Percentiles rank a stretch among this genome's conserved stretches.
Evolutionary conservation across 2,329 filamentous ascomycete genomes (phyloP).

Genomic region (Nemania sp.): DNA sequence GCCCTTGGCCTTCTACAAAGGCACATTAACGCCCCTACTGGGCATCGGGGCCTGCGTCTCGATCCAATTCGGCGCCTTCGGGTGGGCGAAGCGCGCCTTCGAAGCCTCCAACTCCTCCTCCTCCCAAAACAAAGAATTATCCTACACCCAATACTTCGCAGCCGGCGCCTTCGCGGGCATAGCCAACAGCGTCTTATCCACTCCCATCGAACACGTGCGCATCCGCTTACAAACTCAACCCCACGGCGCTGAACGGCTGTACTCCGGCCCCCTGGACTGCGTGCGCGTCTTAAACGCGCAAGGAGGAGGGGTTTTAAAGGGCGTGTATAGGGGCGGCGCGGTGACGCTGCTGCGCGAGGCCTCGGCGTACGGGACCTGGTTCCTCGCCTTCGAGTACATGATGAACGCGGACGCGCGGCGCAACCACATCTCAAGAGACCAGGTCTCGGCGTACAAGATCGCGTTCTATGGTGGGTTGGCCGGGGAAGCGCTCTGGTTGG

Average conservation of each 20-base stretch:
- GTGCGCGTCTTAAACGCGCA: constrained; percentile 75
- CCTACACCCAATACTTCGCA: constrained; percentile 85
- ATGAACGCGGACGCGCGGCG: constrained; percentile 88
- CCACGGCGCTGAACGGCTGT: constrained; percentile 77
- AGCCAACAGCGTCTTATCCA: constrained; percentile 84
- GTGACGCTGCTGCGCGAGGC: constrained; percentile 89
- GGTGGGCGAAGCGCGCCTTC: constrained; percentile 84
- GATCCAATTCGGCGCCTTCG: constrained; percentile 98
- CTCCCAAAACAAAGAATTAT: constrained; percentile 64
- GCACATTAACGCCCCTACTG: constrained; percentile 89
- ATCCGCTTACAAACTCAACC: constrained; percentile 97
- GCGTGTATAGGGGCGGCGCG: constrained; percentile 82
- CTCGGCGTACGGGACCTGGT: constrained; percentile 95
- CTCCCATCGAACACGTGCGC: constrained; percentile 94
- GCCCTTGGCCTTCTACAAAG: constrained; percentile 90
- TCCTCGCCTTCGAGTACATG: constrained; percentile 90
- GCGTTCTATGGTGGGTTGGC: constrained; percentile 91
- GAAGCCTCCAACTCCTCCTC: constrained; percentile 73
- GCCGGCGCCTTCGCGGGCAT: constrained; percentile 91
- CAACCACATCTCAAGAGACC: constrained; percentile 73
- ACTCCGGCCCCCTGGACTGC: constrained; percentile 85
- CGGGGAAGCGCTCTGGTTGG: constrained; percentile 90
- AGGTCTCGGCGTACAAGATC: constrained; percentile 82
- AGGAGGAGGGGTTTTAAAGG: constrained; percentile 65
- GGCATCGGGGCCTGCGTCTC: constrained; percentile 97